These are phyloP conservation scores for Salvia splendens DNA, from an alignment of 257 asterid genomes.

Conservation along the genomic window DNA sequence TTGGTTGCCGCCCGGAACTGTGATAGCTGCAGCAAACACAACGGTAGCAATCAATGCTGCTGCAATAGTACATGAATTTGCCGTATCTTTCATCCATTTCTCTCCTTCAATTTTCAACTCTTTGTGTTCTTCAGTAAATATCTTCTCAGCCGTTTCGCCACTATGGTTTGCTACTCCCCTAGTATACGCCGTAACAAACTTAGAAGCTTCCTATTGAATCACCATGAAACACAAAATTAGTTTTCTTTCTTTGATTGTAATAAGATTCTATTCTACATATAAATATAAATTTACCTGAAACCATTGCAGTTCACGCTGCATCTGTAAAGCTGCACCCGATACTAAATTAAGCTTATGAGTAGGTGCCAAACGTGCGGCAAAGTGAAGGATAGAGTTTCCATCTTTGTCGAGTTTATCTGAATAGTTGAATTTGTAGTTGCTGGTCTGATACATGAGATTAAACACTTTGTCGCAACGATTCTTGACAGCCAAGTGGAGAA, in stretches of 20 bases:
- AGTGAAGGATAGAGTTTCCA: constrained; percentile 24
- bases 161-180: neutral
- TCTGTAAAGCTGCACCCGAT: constrained; percentile 33
- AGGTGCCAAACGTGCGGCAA: constrained; percentile 29
- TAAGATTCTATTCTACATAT: too few species aligned
- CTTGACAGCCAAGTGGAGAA: constrained; percentile 20
- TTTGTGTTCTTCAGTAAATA: constrained; percentile 13
- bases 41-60: constrained; percentile 25
- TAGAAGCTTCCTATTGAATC: neutral
- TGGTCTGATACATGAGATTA: constrained; percentile 17
- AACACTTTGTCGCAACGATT: constrained; percentile 23
- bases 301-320: constrained; percentile 39
- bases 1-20: constrained; percentile 23
- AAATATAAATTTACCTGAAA: constrained; percentile 22
- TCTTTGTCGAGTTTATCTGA: neutral
- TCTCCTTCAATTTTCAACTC: constrained; percentile 12
- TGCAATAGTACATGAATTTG: constrained; percentile 10
- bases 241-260: too few species aligned
- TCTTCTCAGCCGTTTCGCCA: neutral
- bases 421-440: neutral
- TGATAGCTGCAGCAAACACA: constrained; percentile 17
- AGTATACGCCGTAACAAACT: neutral
- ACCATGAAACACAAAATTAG: too few species aligned
- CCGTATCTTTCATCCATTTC: constrained; percentile 28
- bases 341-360: constrained; percentile 26